Evolutionary conservation across 2,329 filamentous ascomycete species (phyloP).

Genomic region (Annulohypoxylon truncatum): DNA sequence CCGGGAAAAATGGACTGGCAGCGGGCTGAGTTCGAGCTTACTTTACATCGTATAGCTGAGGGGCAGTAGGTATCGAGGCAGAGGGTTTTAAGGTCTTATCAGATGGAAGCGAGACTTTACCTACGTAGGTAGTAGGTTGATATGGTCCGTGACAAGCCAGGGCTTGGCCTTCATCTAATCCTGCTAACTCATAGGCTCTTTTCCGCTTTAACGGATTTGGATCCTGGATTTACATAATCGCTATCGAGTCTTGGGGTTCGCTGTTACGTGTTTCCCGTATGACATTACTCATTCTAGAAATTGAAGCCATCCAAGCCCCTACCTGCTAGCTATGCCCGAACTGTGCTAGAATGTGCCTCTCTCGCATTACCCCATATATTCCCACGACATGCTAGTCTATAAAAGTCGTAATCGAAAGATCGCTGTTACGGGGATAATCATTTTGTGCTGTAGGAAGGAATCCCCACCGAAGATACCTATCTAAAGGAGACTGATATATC

Average conservation of each 20-base stretch:
- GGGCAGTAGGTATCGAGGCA: background rate
- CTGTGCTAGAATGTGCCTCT: background rate
- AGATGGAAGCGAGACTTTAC: background rate
- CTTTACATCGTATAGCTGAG: background rate
- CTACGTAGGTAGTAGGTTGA: background rate
- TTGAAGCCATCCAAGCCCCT: background rate
- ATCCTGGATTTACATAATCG: background rate
- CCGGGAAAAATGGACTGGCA: background rate
- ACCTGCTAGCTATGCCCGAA: background rate
- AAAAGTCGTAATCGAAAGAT: background rate
- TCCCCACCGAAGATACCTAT: background rate
- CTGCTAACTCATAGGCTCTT: background rate
- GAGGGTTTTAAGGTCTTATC: background rate
- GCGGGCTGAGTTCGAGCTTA: background rate
- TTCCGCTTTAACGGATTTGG: background rate
- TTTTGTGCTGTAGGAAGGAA: background rate
- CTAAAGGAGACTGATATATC: background rate
- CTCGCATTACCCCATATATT: background rate
- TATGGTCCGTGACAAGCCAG: conserved; percentile 15
- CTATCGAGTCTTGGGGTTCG: background rate
- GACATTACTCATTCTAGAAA: conserved; percentile 8
- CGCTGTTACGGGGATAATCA: background rate
- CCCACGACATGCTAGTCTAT: background rate
- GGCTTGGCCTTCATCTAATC: conserved; percentile 6
- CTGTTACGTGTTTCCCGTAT: conserved; percentile 1